Evolutionary conservation across 257 asterid species (phyloP), one percentile per base, ranked within the genome.

Genomic region (Fraxinus anomala): DNA sequence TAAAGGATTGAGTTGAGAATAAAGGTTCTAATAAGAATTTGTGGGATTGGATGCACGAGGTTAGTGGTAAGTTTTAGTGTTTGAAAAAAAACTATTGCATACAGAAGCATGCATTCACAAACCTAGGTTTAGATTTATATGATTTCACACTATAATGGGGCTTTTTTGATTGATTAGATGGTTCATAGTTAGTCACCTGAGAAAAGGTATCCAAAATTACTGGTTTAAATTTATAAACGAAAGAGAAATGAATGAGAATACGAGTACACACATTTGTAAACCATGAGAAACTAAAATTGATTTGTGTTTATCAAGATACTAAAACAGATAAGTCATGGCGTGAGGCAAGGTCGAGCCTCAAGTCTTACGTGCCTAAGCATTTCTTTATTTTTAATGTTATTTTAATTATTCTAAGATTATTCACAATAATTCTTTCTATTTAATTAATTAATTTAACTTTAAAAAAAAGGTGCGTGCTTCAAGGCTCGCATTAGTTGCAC

Each of bases 101-200:
- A 68, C 8, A 40, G 33, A 77, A 67, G 33, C 67, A 56, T 1
- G 59, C 51, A 77, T 74, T 76, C 75, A 74, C 59, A n/a, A 80
- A 66, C 28, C 80, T 69, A 76, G 23, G 34, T 39, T 47, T 79
- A 47, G 68, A 77, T 67, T 54, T 56, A 68, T 77, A 65, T 72
- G 77, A 75, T 82, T 76, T 47, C 31, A 68, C 78, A 54, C 61
- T 40, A 24, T 49, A 68, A 68, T 78, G 66, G 14, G 36, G 61
- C 36, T 23, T 74, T 65, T 31, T 66, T 31, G 24, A 39, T 71
- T 80, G 83, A 79, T 86, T 77, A 84, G 88, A 78, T 76, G 70
- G 76, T 76, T 82, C 76, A 70, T 56, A 78, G 71, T 37, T 69
- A 12, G 77, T 76, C 74, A 68, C 68, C 76, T 79, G 36, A 47